Percentiles rank a stretch among this genome's conserved stretches.
Evolutionary conservation across 331 rosid species (phyloP).

Genomic region (Stylosanthes scabra): DNA sequence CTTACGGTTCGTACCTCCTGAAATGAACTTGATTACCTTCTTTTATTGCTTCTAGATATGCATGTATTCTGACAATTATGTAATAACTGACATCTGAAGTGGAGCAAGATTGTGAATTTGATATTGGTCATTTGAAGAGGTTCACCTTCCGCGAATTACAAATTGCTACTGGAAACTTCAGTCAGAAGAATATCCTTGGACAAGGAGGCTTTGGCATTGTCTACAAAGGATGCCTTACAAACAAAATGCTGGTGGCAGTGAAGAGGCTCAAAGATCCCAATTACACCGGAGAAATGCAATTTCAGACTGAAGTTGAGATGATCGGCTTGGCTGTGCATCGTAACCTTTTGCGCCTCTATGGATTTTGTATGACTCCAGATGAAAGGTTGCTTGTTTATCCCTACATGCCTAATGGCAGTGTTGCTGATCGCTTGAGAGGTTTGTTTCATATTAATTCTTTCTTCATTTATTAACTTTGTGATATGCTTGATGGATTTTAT

Average conservation of each 20-base stretch:
- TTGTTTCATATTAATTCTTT: slow-evolving; percentile 45
- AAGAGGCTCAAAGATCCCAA: slow-evolving; percentile 97
- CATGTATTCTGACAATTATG: slow-evolving; percentile 26
- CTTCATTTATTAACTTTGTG: not conserved
- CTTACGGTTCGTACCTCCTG: slow-evolving; percentile 73
- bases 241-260: slow-evolving; percentile 85
- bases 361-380: slow-evolving; percentile 87
- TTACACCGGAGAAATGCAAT: slow-evolving; percentile 96
- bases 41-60: not conserved
- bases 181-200: slow-evolving; percentile 75
- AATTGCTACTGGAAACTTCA: slow-evolving; percentile 83
- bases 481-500: slow-evolving; percentile 23
- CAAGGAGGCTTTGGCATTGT: slow-evolving; percentile 99
- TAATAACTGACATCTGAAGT: slow-evolving; percentile 59
- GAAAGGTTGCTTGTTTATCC: slow-evolving; percentile 98
- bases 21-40: slow-evolving; percentile 18
- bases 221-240: slow-evolving; percentile 91
- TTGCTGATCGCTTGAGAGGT: slow-evolving; percentile 98
- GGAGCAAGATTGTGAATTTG: slow-evolving; percentile 90
- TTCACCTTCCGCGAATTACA: slow-evolving; percentile 91
- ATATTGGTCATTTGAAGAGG: slow-evolving; percentile 86
- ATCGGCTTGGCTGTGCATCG: slow-evolving; percentile 98
- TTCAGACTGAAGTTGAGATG: slow-evolving; percentile 99
- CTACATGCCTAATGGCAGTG: slow-evolving; percentile 94
- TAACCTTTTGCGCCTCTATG: slow-evolving; percentile 83